Evolutionary conservation across 805 yeast genomes (phyloP).

Genomic region (Teunomyces cretensis): DNA sequence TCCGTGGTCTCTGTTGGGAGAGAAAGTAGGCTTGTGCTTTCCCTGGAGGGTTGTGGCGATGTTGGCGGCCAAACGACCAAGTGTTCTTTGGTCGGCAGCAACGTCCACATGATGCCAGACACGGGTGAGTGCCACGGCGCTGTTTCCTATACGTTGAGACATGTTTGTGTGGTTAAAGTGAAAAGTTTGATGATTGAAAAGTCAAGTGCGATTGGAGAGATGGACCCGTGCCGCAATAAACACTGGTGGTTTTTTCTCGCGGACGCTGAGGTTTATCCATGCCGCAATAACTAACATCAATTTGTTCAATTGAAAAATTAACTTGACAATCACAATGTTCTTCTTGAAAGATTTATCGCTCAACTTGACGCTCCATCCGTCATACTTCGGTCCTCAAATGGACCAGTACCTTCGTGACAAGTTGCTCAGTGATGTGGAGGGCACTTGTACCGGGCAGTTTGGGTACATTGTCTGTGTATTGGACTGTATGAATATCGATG

Average conservation of each 20-base stretch:
- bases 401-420: constrained; percentile 88
- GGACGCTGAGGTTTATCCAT: background rate
- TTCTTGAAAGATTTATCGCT: constrained; percentile 81
- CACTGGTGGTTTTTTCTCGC: background rate
- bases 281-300: background rate
- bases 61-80: constrained; percentile 89
- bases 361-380: constrained; percentile 92
- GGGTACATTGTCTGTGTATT: constrained; percentile 96
- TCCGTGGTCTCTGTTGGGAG: constrained; percentile 76
- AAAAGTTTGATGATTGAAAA: constrained; percentile 1
- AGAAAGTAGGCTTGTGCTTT: constrained; percentile 92
- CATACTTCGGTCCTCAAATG: constrained; percentile 97
- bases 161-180: constrained; percentile 16
- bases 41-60: constrained; percentile 90
- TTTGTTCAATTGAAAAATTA: background rate
- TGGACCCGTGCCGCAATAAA: background rate
- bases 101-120: constrained; percentile 96
- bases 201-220: background rate
- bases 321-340: constrained; percentile 27
- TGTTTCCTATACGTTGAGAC: constrained; percentile 51
- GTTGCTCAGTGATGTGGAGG: constrained; percentile 92
- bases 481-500: constrained; percentile 91
- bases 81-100: constrained; percentile 76
- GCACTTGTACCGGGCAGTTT: constrained; percentile 98
- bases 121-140: constrained; percentile 76